Evolutionary conservation across 1,284 basidiomycete species (phyloP).

Genomic region (Heterobasidion parviporum): DNA sequence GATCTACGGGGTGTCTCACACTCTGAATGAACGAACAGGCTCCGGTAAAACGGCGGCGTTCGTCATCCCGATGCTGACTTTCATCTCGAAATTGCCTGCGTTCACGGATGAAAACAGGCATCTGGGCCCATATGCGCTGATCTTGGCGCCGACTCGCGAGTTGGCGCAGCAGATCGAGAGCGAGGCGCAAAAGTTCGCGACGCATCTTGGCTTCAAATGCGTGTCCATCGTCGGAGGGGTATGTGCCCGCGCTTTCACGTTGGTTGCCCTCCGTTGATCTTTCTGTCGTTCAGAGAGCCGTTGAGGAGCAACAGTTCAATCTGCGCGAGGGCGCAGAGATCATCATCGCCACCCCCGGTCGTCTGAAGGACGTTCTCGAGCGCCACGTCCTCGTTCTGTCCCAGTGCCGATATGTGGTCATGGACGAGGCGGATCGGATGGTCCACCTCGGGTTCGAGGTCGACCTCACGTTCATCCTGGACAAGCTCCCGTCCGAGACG

Average conservation of each 20-base stretch:
- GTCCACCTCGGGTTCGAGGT: constrained; percentile 95
- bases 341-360: constrained; percentile 96
- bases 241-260: constrained; percentile 24
- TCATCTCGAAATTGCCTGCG: constrained; percentile 80
- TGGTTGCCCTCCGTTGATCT: constrained; percentile 4
- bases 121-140: constrained; percentile 89
- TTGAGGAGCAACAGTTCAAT: constrained; percentile 97
- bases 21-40: constrained; percentile 36
- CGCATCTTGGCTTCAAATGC: constrained; percentile 81
- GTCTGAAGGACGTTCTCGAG: constrained; percentile 96
- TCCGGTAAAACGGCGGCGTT: constrained; percentile 99
- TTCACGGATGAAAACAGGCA: constrained; percentile 90
- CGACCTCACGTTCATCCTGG: constrained; percentile 92
- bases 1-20: background rate
- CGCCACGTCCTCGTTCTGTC: constrained; percentile 90
- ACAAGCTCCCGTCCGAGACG: constrained; percentile 80
- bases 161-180: constrained; percentile 95
- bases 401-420: constrained; percentile 96
- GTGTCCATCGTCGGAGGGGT: constrained; percentile 98
- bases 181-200: constrained; percentile 88
- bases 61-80: constrained; percentile 95
- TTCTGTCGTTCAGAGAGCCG: constrained; percentile 46
- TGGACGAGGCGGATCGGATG: constrained; percentile 99
- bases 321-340: constrained; percentile 95
- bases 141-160: constrained; percentile 94